Evolutionary conservation across 768 basidiomycete genomes (phyloP).

Genomic region (Roridomyces roridus): DNA sequence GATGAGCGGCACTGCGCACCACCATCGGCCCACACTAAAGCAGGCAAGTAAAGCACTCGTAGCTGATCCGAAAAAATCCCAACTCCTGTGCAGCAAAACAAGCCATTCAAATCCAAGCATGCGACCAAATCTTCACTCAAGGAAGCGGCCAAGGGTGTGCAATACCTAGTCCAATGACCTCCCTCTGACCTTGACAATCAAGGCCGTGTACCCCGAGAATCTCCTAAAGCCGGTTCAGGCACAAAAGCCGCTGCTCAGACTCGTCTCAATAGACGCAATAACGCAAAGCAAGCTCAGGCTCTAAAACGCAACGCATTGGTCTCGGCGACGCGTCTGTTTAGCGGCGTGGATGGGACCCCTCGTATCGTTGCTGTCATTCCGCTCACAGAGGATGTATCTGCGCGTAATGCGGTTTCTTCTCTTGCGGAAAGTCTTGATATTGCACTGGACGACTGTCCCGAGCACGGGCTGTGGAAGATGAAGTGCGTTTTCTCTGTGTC

Average conservation of each 20-base stretch:
- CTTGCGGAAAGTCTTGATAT: conserved; percentile 68
- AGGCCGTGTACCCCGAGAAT: conserved; percentile 66
- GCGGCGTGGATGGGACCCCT: conserved; percentile 77
- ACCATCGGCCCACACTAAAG: conserved; percentile 87
- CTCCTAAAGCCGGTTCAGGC: conserved; percentile 56
- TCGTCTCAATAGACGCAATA: conserved; percentile 80
- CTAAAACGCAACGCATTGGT: conserved; percentile 73
- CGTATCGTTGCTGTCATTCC: conserved; percentile 90
- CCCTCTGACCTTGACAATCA: conserved; percentile 3
- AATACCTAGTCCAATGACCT: not conserved
- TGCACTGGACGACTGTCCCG: conserved; percentile 55
- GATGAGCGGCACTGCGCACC: conserved; percentile 40
- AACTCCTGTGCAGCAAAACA: conserved; percentile 62
- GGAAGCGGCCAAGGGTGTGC: conserved; percentile 81
- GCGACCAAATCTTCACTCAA: conserved; percentile 85
- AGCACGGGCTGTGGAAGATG: conserved; percentile 67
- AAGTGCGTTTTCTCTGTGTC: conserved; percentile 53
- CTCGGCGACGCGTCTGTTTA: conserved; percentile 79
- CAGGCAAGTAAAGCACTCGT: conserved; percentile 51
- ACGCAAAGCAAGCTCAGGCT: conserved; percentile 82
- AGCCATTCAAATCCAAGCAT: conserved; percentile 91
- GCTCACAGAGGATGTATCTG: conserved; percentile 69
- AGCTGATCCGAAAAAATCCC: not conserved
- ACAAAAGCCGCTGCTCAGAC: conserved; percentile 67
- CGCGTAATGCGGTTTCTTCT: conserved; percentile 55